Conservation (phyloP, 140 eudicot species). For the Cichorium intybus region DNA sequence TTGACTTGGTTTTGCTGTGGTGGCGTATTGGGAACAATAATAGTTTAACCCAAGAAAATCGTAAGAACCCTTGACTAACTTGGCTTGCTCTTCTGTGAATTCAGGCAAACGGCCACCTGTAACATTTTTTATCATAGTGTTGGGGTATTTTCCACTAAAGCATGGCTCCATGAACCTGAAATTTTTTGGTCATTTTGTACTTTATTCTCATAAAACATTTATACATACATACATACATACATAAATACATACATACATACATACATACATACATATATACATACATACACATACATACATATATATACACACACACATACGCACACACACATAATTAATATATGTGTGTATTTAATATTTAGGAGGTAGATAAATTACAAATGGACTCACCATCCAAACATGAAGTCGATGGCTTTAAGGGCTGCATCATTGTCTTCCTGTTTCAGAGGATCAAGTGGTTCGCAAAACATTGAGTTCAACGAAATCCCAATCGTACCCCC, state of each 20-base stretch:
- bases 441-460: constrained; percentile 24
- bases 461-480: constrained; percentile 12
- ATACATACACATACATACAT: too few species aligned
- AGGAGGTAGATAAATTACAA: too few species aligned
- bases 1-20: constrained; percentile 9
- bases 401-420: constrained; percentile 28
- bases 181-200: not conserved
- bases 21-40: constrained; percentile 31
- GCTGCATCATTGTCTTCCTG: constrained; percentile 29
- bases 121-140: constrained; percentile 16
- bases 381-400: constrained; percentile 30
- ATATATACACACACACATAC: too few species aligned
- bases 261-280: too few species aligned
- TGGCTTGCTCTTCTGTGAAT: constrained; percentile 22
- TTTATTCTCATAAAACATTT: too few species aligned
- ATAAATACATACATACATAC: too few species aligned
- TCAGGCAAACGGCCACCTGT: constrained; percentile 24
- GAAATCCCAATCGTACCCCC: constrained; percentile 29
- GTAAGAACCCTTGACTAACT: constrained; percentile 26
- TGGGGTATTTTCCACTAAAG: constrained; percentile 23
- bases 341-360: too few species aligned
- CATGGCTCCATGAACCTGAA: constrained; percentile 37
- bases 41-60: too few species aligned
- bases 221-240: too few species aligned
- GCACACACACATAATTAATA: not conserved